Conservation (phyloP, 2,329 filamentous ascomycete species). For the Paramyrothecium roridum region DNA sequence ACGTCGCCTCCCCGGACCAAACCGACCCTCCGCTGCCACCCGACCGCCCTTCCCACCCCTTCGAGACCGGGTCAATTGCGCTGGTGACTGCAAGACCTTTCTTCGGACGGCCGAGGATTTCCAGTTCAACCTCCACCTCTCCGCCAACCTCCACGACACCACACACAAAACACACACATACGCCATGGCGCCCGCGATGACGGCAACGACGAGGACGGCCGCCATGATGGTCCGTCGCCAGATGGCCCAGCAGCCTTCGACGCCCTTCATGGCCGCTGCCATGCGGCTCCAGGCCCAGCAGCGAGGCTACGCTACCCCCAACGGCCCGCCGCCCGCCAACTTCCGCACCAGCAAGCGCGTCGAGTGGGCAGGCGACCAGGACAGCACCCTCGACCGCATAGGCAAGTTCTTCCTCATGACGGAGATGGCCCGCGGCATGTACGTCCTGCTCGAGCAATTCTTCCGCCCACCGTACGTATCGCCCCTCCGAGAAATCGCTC, state of each 20-base stretch:
- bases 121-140: slow-evolving; percentile 7
- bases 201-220: slow-evolving; percentile 16
- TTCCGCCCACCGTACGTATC: slow-evolving; percentile 90
- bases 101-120: neutral
- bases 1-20: slow-evolving; percentile 14
- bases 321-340: slow-evolving; percentile 72
- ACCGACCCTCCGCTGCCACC: slow-evolving; percentile 11
- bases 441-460: slow-evolving; percentile 94
- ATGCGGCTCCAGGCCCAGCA: slow-evolving; percentile 17
- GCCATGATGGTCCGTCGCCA: slow-evolving; percentile 33
- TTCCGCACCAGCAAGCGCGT: slow-evolving; percentile 75
- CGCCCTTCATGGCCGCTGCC: slow-evolving; percentile 13
- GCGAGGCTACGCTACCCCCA: slow-evolving; percentile 62
- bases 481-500: neutral
- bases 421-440: slow-evolving; percentile 98
- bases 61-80: slow-evolving; percentile 18
- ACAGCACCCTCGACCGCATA: slow-evolving; percentile 75
- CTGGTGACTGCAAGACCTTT: neutral
- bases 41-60: slow-evolving; percentile 16
- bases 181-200: slow-evolving; percentile 29
- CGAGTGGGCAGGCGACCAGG: slow-evolving; percentile 77
- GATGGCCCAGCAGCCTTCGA: slow-evolving; percentile 21
- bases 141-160: slow-evolving; percentile 6
- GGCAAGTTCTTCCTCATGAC: slow-evolving; percentile 94
- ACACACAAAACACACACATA: neutral